Conservation (phyloP, 78 protist genomes). For the Guillardia theta region DNA sequence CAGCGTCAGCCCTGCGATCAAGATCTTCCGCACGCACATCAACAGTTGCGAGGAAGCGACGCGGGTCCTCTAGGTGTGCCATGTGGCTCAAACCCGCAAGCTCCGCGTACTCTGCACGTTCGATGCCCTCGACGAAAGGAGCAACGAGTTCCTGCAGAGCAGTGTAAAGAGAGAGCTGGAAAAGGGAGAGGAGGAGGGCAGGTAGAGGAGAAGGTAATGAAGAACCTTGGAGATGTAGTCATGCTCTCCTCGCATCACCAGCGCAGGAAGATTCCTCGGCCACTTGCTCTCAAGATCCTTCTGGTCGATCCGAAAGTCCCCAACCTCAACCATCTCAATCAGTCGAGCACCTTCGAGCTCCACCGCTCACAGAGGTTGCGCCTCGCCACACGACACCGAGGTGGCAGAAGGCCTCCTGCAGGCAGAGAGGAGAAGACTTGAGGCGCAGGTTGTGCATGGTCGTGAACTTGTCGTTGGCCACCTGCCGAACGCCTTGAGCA, state of each 20-base stretch:
- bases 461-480: not conserved
- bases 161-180: not conserved
- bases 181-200: not conserved
- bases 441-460: not conserved
- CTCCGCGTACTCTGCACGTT: not conserved
- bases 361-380: not conserved
- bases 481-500: not conserved
- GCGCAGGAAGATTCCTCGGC: not conserved
- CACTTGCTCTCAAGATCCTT: not conserved
- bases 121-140: not conserved
- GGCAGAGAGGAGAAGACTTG: not conserved
- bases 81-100: not conserved
- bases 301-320: not conserved
- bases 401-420: not conserved
- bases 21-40: too few relatives aligned
- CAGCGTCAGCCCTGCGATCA: too few relatives aligned
- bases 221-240: not conserved
- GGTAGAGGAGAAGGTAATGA: not conserved
- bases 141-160: not conserved
- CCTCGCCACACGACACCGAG: not conserved
- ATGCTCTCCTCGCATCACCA: not conserved
- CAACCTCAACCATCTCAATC: not conserved
- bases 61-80: slow-evolving; percentile 12
- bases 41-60: not conserved
- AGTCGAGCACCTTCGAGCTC: not conserved